Base-by-base conservation (phyloP, 1,284 basidiomycete genomes). In the Ustilago vetiveriae region DNA sequence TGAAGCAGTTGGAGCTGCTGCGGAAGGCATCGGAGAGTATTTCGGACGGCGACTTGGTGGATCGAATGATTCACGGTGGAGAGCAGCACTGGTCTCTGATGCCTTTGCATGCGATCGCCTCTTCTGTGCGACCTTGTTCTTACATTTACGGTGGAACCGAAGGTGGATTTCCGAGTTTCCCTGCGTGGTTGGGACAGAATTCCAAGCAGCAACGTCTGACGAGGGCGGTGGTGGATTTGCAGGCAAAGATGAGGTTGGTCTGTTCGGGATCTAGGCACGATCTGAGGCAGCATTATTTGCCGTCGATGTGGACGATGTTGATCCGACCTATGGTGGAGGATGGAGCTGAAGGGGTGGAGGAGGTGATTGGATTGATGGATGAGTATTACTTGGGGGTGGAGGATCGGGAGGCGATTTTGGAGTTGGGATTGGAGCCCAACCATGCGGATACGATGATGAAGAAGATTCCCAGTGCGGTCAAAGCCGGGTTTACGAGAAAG, bases 21-120 rank as follows among this genome's bases (percentile, higher is more conserved):
- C 49, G 69, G 57, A 87, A 88, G 65, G 94, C 95, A 3, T 89
- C 94, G 0, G 89, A 91, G 17, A 91, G 92, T 11, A 90, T 98
- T 74, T 96, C 94, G 0, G 94, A 98, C 75, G 92, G 91, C 1
- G 95, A 98, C 83, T 84, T 98, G n/a, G 89, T 98, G 1, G 95
- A 98, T 81, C 85, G 89, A 6, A 87, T 97, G 82, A 97, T 98
- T 76, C 95, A 96, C 79, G n/a, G 74, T 14, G 51, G 58, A 2
- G 92, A 98, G 82, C 94, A 97, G 81, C 94, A 98, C 76, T 98
- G 95, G 95, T 87, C 89, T 4, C 84, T 98, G 49, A 92, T 98
- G 88, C 96, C 95, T 0, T 82, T 93, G 0, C 96, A 98, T 79
- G 93, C 93, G 0, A 88, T 97, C 9, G 89, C 89, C 46, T 98